phyloP scores from a whole-genome alignment of 2,329 filamentous ascomycete species.

The Apiospora koreana region DNA sequence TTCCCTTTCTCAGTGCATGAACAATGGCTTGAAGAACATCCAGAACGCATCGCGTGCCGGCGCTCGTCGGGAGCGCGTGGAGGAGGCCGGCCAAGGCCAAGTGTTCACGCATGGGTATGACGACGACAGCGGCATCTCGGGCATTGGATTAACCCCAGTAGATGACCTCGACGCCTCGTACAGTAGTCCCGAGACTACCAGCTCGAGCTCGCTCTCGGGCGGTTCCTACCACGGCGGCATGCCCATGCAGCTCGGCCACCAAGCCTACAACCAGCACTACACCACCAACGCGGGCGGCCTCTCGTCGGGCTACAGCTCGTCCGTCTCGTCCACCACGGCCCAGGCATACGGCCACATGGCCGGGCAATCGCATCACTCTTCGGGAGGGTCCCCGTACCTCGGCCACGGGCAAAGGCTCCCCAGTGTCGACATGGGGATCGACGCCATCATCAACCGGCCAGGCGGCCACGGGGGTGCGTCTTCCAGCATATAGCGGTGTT shows the following conservation, averaged over 20 bases:
- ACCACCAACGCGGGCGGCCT: conserved; percentile 28
- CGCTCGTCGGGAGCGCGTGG: conserved; percentile 64
- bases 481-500: conserved; percentile 27
- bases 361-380: conserved; percentile 32
- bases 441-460: conserved; percentile 57
- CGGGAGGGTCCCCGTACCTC: conserved; percentile 50
- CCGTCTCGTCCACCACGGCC: conserved; percentile 49
- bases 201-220: conserved; percentile 43
- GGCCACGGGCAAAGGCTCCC: conserved; percentile 49
- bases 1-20: conserved; percentile 66
- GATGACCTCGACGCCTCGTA: conserved; percentile 60
- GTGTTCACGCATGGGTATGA: conserved; percentile 50
- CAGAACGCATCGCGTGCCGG: conserved; percentile 68
- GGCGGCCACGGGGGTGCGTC: conserved; percentile 23
- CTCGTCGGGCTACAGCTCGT: conserved; percentile 51
- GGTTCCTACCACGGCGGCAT: conserved; percentile 30
- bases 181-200: conserved; percentile 53
- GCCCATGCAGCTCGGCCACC: conserved; percentile 29
- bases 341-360: conserved; percentile 34
- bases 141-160: conserved; percentile 58
- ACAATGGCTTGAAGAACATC: conserved; percentile 80
- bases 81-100: conserved; percentile 41
- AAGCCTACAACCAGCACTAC: conserved; percentile 28
- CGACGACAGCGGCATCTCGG: conserved; percentile 73
- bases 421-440: conserved; percentile 63